phyloP scores from a whole-genome alignment of 495 filamentous ascomycete genomes.

The Geoglossum glabrum region DNA sequence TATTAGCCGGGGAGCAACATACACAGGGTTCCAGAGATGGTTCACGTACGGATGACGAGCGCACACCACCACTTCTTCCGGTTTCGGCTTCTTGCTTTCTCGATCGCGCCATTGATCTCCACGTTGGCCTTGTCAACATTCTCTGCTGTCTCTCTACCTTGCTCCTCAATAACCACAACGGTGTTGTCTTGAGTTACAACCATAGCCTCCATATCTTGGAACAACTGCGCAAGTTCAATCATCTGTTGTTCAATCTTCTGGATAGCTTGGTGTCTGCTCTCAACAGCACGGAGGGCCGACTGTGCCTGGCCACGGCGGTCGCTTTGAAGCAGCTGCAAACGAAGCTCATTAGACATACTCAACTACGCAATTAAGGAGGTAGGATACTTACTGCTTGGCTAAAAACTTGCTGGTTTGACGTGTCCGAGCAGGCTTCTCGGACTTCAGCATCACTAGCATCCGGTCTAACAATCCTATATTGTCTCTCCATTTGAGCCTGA shows the following conservation, averaged over 20 bases:
- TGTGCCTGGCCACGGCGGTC: slow-evolving; percentile 65
- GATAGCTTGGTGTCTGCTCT: slow-evolving; percentile 71
- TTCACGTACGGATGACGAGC: slow-evolving; percentile 31
- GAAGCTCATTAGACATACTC: background rate
- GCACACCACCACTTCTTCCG: slow-evolving; percentile 98
- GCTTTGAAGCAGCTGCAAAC: slow-evolving; percentile 31
- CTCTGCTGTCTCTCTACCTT: slow-evolving; percentile 54
- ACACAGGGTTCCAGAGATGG: background rate
- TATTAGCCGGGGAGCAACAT: background rate
- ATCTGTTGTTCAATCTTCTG: slow-evolving; percentile 79
- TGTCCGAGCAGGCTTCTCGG: slow-evolving; percentile 50
- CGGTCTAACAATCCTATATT: slow-evolving; percentile 75
- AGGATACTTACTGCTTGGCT: slow-evolving; percentile 50
- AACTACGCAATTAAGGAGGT: slow-evolving; percentile 3
- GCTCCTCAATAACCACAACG: slow-evolving; percentile 59
- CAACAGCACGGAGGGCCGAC: slow-evolving; percentile 51
- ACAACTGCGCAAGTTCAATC: slow-evolving; percentile 63
- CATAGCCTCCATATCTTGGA: slow-evolving; percentile 65
- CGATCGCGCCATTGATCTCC: slow-evolving; percentile 56
- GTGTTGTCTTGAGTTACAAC: slow-evolving; percentile 65
- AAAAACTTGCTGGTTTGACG: slow-evolving; percentile 51
- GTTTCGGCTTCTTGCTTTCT: slow-evolving; percentile 55
- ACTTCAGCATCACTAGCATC: slow-evolving; percentile 69
- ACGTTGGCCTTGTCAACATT: slow-evolving; percentile 66
- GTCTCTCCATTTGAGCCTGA: slow-evolving; percentile 64